Conservation (phyloP, 768 basidiomycete species). For the Piloderma croceum region DNA sequence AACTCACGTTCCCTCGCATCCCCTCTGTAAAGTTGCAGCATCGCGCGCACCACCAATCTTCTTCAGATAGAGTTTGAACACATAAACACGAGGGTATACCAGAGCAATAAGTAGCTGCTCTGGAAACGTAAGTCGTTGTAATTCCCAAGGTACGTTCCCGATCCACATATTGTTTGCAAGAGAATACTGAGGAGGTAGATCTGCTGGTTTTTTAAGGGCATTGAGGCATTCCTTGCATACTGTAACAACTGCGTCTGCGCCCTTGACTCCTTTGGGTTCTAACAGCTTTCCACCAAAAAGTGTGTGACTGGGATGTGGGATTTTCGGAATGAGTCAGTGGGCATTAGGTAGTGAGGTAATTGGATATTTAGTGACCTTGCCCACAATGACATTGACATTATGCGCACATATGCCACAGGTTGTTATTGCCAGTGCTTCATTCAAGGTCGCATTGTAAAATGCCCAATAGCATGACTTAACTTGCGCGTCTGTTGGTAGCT, state of each 20-base stretch:
- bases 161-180: constrained; percentile 36
- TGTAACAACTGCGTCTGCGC: not conserved
- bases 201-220: not conserved
- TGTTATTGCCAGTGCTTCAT: not conserved
- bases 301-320: not conserved
- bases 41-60: not conserved
- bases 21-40: constrained; percentile 16
- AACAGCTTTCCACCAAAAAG: not conserved
- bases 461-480: not conserved
- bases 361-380: not conserved
- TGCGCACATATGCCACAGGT: not conserved
- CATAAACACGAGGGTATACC: constrained; percentile 26
- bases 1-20: constrained; percentile 33
- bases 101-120: constrained; percentile 33
- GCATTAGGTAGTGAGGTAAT: not conserved
- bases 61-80: constrained; percentile 33
- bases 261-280: not conserved
- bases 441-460: not conserved
- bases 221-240: not conserved
- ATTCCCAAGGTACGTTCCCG: constrained; percentile 25
- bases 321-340: not conserved
- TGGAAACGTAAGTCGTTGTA: constrained; percentile 27
- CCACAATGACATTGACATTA: not conserved
- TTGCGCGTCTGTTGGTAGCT: too few relatives aligned
- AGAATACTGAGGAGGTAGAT: constrained; percentile 10